phyloP scores from a whole-genome alignment of 2,329 filamentous ascomycete genomes.

The Colletotrichum costaricense region DNA sequence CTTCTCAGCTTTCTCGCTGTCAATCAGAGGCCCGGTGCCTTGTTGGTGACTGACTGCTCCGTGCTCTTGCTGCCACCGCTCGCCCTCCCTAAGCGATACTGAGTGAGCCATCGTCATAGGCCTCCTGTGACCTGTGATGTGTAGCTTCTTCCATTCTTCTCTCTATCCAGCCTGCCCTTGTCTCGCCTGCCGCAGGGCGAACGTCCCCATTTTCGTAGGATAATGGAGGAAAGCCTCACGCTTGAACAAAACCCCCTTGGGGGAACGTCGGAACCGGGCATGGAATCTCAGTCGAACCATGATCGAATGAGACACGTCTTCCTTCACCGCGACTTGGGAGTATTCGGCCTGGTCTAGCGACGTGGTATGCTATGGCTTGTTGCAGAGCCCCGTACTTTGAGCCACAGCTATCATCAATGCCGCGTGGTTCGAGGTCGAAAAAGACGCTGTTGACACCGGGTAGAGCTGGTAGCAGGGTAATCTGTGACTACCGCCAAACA shows the following conservation, averaged over 20 bases:
- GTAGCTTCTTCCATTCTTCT: constrained; percentile 18
- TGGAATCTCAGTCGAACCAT: constrained; percentile 27
- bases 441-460: neutral
- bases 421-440: neutral
- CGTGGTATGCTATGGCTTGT: constrained; percentile 13
- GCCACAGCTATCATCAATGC: constrained; percentile 5
- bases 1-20: neutral
- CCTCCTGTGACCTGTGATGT: constrained; percentile 8
- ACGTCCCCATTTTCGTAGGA: neutral
- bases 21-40: constrained; percentile 14
- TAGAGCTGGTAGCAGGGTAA: constrained; percentile 6
- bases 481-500: constrained; percentile 25
- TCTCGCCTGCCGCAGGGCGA: constrained; percentile 8
- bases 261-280: constrained; percentile 19
- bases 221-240: neutral
- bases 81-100: neutral
- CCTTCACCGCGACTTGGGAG: constrained; percentile 11
- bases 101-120: constrained; percentile 12
- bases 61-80: neutral
- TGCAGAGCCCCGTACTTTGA: neutral
- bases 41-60: constrained; percentile 28
- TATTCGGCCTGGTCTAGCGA: neutral
- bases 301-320: constrained; percentile 30
- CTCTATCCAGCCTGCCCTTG: neutral
- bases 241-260: neutral